Conservation (phyloP, 352 stramenopile genomes). For the Globisporangium yorkense region DNA sequence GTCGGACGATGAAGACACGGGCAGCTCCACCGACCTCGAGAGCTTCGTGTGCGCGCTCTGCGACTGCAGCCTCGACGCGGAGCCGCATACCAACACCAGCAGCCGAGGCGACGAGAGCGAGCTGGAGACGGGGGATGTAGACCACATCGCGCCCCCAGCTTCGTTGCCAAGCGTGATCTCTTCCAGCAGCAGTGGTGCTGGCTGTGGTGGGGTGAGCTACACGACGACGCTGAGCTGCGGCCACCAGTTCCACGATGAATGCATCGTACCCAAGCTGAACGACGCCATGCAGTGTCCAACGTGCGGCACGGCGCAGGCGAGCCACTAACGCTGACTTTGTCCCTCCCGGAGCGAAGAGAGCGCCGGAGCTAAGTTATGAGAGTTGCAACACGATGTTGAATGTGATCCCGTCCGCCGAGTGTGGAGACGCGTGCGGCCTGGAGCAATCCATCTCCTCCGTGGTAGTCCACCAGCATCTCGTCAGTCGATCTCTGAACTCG, state of each 20-base stretch:
- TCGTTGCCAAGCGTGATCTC: not conserved
- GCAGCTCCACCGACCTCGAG: conserved; percentile 7
- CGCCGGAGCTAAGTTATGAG: no score
- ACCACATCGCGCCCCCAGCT: not conserved
- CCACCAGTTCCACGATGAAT: conserved; percentile 18
- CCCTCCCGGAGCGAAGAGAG: no score
- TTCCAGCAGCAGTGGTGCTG: not conserved
- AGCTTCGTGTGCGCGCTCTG: conserved; percentile 9
- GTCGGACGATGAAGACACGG: conserved; percentile 17
- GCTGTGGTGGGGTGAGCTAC: conserved; percentile 1
- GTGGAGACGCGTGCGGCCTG: no score
- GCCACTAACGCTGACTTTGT: no score
- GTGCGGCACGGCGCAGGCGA: conserved; percentile 1
- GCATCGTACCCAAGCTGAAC: conserved; percentile 21
- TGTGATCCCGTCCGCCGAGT: no score
- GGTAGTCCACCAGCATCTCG: no score
- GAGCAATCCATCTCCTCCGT: no score
- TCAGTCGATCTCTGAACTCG: no score
- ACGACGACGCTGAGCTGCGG: conserved; percentile 12
- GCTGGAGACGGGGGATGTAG: no score
- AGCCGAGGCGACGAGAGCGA: not conserved
- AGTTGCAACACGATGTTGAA: no score
- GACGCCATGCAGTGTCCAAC: conserved; percentile 14
- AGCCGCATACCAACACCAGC: conserved; percentile 5
- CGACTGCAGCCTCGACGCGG: conserved; percentile 5